Conservation (phyloP, 2,329 filamentous ascomycete genomes). For the Ophiostoma sp. region DNA sequence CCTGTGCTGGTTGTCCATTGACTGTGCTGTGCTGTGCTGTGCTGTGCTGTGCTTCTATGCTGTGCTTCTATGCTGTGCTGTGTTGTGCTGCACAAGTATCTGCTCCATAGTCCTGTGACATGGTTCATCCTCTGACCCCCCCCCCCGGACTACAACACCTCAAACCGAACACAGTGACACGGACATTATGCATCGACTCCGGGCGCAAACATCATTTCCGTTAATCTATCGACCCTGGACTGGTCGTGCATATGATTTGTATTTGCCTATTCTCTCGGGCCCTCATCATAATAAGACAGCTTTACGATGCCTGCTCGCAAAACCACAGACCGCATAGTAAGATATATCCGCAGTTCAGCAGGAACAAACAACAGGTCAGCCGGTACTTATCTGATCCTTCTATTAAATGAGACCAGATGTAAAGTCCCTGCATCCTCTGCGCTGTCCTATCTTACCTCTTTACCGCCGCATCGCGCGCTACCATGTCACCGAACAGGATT, state of each 20-base stretch:
- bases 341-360: neutral
- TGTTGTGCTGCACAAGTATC: neutral
- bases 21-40: neutral
- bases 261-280: neutral
- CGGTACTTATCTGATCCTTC: neutral
- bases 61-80: neutral
- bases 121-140: neutral
- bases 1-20: no score
- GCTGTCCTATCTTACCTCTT: no score
- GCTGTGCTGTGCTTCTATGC: neutral
- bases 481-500: no score
- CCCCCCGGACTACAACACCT: no score
- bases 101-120: neutral
- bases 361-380: neutral
- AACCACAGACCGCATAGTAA: neutral
- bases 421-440: neutral
- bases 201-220: slow-evolving; percentile 5
- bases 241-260: neutral
- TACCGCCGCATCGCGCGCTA: no score
- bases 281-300: neutral
- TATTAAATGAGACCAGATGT: neutral
- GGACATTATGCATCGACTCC: neutral
- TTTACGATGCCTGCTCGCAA: neutral
- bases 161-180: no score
- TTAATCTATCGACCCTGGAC: neutral